Conservation (phyloP, 192 early-diverging fungal species). For the Backusella australiensis region DNA sequence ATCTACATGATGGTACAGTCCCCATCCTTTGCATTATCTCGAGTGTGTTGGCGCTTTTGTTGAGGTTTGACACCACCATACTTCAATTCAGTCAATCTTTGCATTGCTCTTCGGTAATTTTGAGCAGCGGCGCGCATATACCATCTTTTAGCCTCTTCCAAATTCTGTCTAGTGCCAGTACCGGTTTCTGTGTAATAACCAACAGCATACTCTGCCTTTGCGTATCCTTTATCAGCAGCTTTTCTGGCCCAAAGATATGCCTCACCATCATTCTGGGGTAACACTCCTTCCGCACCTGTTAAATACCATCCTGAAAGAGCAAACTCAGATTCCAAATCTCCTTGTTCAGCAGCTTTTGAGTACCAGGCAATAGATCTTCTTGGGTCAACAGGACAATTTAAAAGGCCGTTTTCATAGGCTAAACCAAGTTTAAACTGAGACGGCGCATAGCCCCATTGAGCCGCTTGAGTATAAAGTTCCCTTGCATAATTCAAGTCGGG, state of each 20-base stretch:
- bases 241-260: constrained; percentile 98
- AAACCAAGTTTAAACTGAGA: constrained; percentile 92
- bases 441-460: constrained; percentile 90
- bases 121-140: constrained; percentile 85
- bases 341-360: constrained; percentile 89
- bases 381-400: constrained; percentile 83
- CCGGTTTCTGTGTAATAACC: constrained; percentile 94
- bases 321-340: constrained; percentile 88
- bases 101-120: constrained; percentile 79
- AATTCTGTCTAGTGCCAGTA: constrained; percentile 74
- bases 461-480: constrained; percentile 89
- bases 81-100: constrained; percentile 83
- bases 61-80: constrained; percentile 25
- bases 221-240: constrained; percentile 91
- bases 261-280: constrained; percentile 89
- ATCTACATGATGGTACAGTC: constrained; percentile 37
- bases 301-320: constrained; percentile 99
- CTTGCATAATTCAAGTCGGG: constrained; percentile 83
- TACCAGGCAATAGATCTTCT: constrained; percentile 95
- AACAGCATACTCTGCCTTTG: constrained; percentile 96
- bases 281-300: constrained; percentile 80
- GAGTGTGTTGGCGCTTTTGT: constrained; percentile 17
- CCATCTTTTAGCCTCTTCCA: constrained; percentile 88
- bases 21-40: constrained; percentile 14
- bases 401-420: constrained; percentile 91